A percentile compares a stretch with the other conserved stretches of the same genome.
Conservation (phyloP, 768 basidiomycete species). For the Leccinum truebloodii region DNA sequence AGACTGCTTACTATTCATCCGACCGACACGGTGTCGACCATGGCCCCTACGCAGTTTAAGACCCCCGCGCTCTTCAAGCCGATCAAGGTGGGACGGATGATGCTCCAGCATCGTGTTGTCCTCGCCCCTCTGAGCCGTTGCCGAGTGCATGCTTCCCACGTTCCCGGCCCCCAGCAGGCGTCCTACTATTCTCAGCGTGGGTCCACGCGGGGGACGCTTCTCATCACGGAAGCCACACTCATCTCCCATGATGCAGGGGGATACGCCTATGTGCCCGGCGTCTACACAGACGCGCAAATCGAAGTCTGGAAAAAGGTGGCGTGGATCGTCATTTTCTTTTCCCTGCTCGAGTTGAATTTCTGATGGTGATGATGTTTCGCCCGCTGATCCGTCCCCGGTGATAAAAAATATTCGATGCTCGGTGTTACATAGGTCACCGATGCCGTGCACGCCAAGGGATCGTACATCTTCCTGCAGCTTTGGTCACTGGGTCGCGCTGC, state of each 20-base stretch:
- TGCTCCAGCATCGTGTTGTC: neutral
- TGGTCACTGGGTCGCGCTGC: neutral
- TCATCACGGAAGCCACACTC: neutral
- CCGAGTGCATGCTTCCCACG: neutral
- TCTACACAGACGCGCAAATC: neutral
- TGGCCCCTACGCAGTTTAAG: neutral
- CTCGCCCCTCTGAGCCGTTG: neutral
- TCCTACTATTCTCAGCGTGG: neutral
- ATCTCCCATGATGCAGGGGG: slow-evolving; percentile 1
- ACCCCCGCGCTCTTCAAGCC: neutral
- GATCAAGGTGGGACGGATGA: neutral
- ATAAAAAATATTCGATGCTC: neutral
- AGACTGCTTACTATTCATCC: neutral
- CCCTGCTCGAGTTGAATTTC: neutral
- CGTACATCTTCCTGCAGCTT: neutral
- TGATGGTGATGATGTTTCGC: neutral
- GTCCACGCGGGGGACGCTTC: neutral
- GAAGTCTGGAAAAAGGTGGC: neutral
- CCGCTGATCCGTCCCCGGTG: neutral
- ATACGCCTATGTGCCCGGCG: neutral
- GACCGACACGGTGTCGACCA: neutral
- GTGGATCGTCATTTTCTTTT: neutral
- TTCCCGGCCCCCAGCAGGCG: neutral
- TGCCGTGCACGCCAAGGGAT: neutral
- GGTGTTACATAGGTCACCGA: neutral